Evolutionary conservation across 352 stramenopile species (phyloP), one percentile per base, ranked within the genome.

Genomic region (Halophytophthora batemanensis): DNA sequence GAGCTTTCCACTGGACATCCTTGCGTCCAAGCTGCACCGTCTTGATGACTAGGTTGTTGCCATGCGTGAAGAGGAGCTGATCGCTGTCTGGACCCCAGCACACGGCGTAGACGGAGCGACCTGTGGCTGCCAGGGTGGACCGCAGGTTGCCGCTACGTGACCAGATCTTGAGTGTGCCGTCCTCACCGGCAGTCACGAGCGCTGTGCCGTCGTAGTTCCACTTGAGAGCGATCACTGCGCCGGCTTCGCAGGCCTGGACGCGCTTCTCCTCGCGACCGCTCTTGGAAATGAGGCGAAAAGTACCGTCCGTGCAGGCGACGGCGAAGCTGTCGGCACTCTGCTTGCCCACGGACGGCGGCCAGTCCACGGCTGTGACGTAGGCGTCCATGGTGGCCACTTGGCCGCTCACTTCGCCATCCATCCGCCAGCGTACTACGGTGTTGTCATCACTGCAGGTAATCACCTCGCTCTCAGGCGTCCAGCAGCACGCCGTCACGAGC

Each of bases 151-250:
- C 86, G 34, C 74, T 92, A 10, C 84, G 83, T 14, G 81, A 95
- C 79, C 83, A 97, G 35, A 97, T 86, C 67, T 98, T 98, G 49
- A 98, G 81, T 19, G 86, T 87, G 19, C 93, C 93, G 47, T 98
- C 93, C 59, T 98, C 93, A 5, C 90, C 93, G 7, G 77, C 82
- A 15, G 89, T 97, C 23, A 89, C 84, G 2, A 98, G 66, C 21
- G 91, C 91, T 6, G 84, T 93, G 21, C 91, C 93, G 48, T 98
- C 90, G 53, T 92, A 91, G 66, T 90, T 97, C 91, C 93, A 98
- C 55, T 88, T 87, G 17, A 98, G 69, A n/a, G 72, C 68, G 46
- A 97, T 93, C 29, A 96, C 78, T 17, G 90, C 90, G 15, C 87
- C 91, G 45, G 69, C 73, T 17, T 91, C 78, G 19, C 74, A 90